phyloP scores from a whole-genome alignment of 352 stramenopile genomes.

The Pseudoperonospora humuli region DNA sequence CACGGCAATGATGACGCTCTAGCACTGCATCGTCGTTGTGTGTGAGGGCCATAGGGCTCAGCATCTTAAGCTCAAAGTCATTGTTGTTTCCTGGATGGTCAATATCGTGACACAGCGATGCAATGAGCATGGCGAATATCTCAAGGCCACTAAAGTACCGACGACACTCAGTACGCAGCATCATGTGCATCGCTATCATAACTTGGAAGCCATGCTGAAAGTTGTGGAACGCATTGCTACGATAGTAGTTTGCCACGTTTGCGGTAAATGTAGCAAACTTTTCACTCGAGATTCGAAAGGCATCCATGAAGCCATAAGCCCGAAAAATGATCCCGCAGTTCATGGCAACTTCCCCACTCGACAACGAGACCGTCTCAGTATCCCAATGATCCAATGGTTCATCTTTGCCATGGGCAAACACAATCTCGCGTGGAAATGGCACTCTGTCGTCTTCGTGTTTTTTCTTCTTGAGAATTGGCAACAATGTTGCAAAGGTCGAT shows the following conservation, averaged over 20 bases:
- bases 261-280: conserved; percentile 45
- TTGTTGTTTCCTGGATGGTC: conserved; percentile 81
- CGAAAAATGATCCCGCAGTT: conserved; percentile 39
- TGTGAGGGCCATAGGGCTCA: conserved; percentile 67
- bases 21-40: conserved; percentile 83
- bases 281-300: conserved; percentile 42
- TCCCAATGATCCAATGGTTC: conserved; percentile 51
- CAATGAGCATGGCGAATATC: conserved; percentile 68
- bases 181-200: conserved; percentile 49
- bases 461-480: conserved; percentile 35
- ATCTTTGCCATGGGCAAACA: conserved; percentile 30
- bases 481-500: conserved; percentile 17
- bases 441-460: conserved; percentile 41
- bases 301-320: conserved; percentile 45
- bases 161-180: conserved; percentile 42
- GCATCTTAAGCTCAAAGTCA: conserved; percentile 72
- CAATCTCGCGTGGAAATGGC: conserved; percentile 44
- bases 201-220: conserved; percentile 74
- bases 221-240: conserved; percentile 68
- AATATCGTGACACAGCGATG: conserved; percentile 75
- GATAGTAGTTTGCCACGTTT: conserved; percentile 62
- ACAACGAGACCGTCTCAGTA: conserved; percentile 31
- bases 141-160: no score
- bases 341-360: conserved; percentile 34
- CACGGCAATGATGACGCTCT: conserved; percentile 71